A percentile compares a stretch with the other conserved stretches of the same genome.
Conservation (phyloP, 2,329 filamentous ascomycete genomes). For the Penicillium thymicola region DNA sequence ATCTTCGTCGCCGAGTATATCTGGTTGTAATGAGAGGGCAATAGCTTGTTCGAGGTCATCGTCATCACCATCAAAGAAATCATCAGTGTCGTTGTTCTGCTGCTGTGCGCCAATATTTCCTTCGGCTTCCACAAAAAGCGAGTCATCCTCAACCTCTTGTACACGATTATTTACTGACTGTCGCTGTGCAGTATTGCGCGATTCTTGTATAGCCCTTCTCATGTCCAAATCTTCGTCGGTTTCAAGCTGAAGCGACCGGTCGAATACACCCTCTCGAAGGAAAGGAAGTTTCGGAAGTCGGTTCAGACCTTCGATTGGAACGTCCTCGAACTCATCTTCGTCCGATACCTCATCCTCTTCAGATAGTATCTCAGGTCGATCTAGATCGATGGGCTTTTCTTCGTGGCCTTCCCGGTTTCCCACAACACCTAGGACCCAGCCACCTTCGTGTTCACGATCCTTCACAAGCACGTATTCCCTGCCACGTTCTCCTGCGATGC, state of each 20-base stretch:
- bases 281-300: conserved; percentile 65
- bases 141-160: conserved; percentile 45
- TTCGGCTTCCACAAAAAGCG: conserved; percentile 55
- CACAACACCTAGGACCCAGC: conserved; percentile 93
- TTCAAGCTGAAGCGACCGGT: conserved; percentile 33
- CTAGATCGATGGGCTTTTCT: conserved; percentile 89
- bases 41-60: conserved; percentile 79
- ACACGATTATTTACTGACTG: background rate
- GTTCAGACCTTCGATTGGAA: conserved; percentile 87
- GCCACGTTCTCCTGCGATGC: conserved; percentile 68
- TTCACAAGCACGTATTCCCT: conserved; percentile 95
- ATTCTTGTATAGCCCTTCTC: conserved; percentile 48
- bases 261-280: conserved; percentile 36
- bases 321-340: conserved; percentile 83
- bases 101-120: conserved; percentile 32
- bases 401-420: conserved; percentile 75
- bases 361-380: conserved; percentile 55
- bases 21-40: conserved; percentile 68
- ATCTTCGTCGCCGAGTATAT: conserved; percentile 42
- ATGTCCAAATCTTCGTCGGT: conserved; percentile 40
- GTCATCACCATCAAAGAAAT: conserved; percentile 63
- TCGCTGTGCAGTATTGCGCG: conserved; percentile 21
- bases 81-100: conserved; percentile 42
- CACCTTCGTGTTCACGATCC: conserved; percentile 90
- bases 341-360: conserved; percentile 60